A percentile compares a stretch with the other conserved stretches of the same genome.
phyloP scores from a whole-genome alignment of 2,329 filamentous ascomycete genomes.

The Aspergillus proliferans region DNA sequence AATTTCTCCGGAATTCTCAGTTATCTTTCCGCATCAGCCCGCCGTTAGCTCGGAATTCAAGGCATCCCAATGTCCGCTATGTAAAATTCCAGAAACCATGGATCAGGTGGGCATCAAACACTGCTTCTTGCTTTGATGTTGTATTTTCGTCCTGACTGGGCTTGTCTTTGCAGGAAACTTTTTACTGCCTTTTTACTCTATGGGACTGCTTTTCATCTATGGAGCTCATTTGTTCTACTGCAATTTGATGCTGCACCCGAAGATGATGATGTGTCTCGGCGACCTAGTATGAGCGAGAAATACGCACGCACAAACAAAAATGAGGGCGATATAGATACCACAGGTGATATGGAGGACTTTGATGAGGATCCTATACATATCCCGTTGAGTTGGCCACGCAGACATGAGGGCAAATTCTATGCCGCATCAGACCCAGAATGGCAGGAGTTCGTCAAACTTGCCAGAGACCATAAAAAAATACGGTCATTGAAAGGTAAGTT shows the following conservation, averaged over 20 bases:
- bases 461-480: slow-evolving; percentile 46
- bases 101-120: slow-evolving; percentile 22
- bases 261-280: slow-evolving; percentile 12
- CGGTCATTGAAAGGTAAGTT: slow-evolving; percentile 41
- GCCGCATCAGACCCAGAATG: slow-evolving; percentile 54
- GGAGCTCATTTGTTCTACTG: slow-evolving; percentile 26
- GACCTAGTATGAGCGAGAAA: slow-evolving; percentile 3
- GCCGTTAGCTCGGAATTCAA: slow-evolving; percentile 12
- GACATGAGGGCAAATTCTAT: slow-evolving; percentile 26
- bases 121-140: background rate
- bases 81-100: slow-evolving; percentile 30
- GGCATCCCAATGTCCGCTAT: slow-evolving; percentile 20
- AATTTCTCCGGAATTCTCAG: slow-evolving; percentile 20
- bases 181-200: slow-evolving; percentile 24
- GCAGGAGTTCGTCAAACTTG: slow-evolving; percentile 55
- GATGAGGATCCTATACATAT: slow-evolving; percentile 51
- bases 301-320: background rate
- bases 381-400: slow-evolving; percentile 51
- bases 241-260: slow-evolving; percentile 22
- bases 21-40: slow-evolving; percentile 16
- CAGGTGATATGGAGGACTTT: slow-evolving; percentile 7
- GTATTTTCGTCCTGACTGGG: background rate
- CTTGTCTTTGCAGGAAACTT: slow-evolving; percentile 17
- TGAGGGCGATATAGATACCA: background rate
- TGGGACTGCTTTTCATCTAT: slow-evolving; percentile 28